Evolutionary conservation across 179 eudicot genomes (phyloP).

Genomic region (Spinacia oleracea): DNA sequence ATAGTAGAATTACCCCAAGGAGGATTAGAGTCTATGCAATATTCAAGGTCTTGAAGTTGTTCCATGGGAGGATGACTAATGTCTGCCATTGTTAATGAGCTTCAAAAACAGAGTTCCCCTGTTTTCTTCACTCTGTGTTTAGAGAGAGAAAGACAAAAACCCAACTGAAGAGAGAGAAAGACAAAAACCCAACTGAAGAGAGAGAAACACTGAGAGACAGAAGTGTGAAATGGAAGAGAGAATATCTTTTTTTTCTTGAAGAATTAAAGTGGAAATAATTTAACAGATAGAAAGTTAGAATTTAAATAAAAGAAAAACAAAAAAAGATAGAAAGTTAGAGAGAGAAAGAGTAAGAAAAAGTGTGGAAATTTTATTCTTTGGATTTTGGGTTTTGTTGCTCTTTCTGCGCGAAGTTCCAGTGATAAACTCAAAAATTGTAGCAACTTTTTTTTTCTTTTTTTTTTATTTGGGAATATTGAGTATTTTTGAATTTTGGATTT

Average conservation of each 20-base stretch:
- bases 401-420: slow-evolving; percentile 20
- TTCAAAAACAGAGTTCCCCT: slow-evolving; percentile 25
- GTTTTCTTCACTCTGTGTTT: neutral
- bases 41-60: slow-evolving; percentile 98
- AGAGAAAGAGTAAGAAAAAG: slow-evolving; percentile 17
- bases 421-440: neutral
- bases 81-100: slow-evolving; percentile 69
- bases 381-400: slow-evolving; percentile 7
- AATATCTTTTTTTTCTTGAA: slow-evolving; percentile 9
- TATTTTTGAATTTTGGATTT: neutral
- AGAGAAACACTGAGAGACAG: slow-evolving; percentile 12
- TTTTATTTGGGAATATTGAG: neutral
- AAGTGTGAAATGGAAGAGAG: slow-evolving; percentile 28
- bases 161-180: neutral
- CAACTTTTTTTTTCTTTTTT: neutral
- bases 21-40: slow-evolving; percentile 98
- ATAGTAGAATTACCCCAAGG: slow-evolving; percentile 77
- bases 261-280: slow-evolving; percentile 29
- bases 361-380: slow-evolving; percentile 11
- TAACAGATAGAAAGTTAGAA: slow-evolving; percentile 36
- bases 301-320: neutral
- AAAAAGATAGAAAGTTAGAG: neutral
- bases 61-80: slow-evolving; percentile 93
- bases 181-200: neutral
- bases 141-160: neutral